phyloP scores from a whole-genome alignment of 768 basidiomycete genomes.

The Trametopsis cervina region DNA sequence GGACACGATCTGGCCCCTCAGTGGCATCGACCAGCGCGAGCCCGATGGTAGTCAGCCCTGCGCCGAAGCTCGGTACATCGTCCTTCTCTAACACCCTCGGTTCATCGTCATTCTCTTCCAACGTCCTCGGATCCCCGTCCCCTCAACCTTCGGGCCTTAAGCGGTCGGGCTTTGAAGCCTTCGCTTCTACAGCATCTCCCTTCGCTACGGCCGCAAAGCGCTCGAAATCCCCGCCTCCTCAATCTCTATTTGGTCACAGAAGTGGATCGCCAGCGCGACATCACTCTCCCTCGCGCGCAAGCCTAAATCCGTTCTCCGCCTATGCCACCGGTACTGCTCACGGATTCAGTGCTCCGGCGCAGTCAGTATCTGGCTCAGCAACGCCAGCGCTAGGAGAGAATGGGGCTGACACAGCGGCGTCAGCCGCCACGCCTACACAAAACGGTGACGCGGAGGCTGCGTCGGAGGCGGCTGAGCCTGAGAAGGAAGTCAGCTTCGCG shows the following conservation, averaged over 20 bases:
- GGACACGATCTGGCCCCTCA: constrained; percentile 15
- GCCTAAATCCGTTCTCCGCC: constrained; percentile 49
- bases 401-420: constrained; percentile 11
- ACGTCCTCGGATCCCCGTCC: constrained; percentile 15
- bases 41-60: constrained; percentile 5
- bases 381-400: constrained; percentile 16
- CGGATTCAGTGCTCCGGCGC: constrained; percentile 38
- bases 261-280: constrained; percentile 49
- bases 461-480: constrained; percentile 20
- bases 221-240: constrained; percentile 46
- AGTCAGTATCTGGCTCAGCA: constrained; percentile 22
- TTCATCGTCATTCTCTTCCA: constrained; percentile 12
- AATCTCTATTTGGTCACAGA: constrained; percentile 19
- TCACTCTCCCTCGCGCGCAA: constrained; percentile 29
- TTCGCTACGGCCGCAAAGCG: constrained; percentile 38
- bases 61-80: constrained; percentile 7
- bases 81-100: constrained; percentile 2
- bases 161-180: constrained; percentile 52
- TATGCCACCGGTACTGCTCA: constrained; percentile 47
- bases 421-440: constrained; percentile 1
- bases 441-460: constrained; percentile 5
- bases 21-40: constrained; percentile 18
- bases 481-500: constrained; percentile 37
- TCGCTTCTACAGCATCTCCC: constrained; percentile 43
- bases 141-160: constrained; percentile 35